Evolutionary conservation across 768 basidiomycete genomes (phyloP), one percentile per base, ranked within the genome.

Genomic region (Mycena metata): DNA sequence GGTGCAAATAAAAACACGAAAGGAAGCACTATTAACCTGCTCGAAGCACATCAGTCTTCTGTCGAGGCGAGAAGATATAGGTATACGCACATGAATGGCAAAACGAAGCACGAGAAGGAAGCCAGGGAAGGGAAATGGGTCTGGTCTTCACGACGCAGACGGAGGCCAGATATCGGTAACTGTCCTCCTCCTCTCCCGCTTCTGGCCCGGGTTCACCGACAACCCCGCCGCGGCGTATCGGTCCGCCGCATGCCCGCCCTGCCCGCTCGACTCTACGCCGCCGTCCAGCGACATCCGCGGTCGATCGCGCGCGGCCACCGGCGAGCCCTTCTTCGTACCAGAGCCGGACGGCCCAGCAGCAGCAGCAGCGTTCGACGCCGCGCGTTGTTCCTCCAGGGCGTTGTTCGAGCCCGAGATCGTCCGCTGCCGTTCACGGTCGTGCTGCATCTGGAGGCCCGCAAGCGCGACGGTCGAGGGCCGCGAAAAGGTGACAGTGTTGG

Each of bases 401-500:
- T 77, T 73, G 17, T 72, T 75, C 23, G 72, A 72, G 23, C 73
- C 66, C 10, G 80, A 77, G 52, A 72, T 74, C n/a, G 78, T 74
- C 45, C 81, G 70, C 70, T 76, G 78, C 26, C 76, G 77, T 63
- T 78, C 76, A 66, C 75, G 78, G 66, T 75, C 84, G 67, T 85
- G 81, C 64, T 88, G 89, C 74, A 86, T 84, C 69, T 89, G 86
- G 30, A 92, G 78, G 15, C 86, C 89, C 46, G 76, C 84, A 39
- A 90, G 76, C 46, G 88, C 81, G 45, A 85, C 83, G 8, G 84
- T 84, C 26, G 86, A 81, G 0, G 91, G 89, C 2, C 88, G 86
- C 7, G 91, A 92, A 75, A 93, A 91, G 4, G 89, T 90, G 7
- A 89, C 86, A 60, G 82, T 83, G 46, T 76, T 79, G 21, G 83